Evolutionary conservation across 192 early-diverging fungal species (phyloP), one percentile per base, ranked within the genome.

Genomic region (Entomortierella chlamydospora): DNA sequence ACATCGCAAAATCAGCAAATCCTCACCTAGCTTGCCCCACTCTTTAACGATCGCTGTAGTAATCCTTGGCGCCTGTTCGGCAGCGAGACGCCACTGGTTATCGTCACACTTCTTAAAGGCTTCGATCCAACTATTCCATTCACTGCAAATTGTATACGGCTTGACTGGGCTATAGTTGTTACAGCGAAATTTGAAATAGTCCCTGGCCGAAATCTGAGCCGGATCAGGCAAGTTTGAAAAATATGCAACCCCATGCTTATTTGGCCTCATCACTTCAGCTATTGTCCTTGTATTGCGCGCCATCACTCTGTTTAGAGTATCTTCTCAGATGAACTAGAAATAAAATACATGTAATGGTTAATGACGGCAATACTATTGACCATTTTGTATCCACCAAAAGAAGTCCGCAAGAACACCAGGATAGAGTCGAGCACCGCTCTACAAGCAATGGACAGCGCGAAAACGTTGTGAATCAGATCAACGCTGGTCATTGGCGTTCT

Each of bases 281-380:
- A 20, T 17, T 11, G 12, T 20, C 45, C 15, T 47, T 47, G 45
- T 47, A 17, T 17, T 20, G 12, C 2, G 10, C 10, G 34, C 34
- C 34, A 37, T 37, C 10, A 37, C 34, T 37, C 5, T 10, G n/a
- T 37, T 10, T 37, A 7, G 34, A 37, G 34, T 10, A 7, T 10
- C 34, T 37, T 37, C 4, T 10, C 10, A 37, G 34, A 37, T 37
- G 10, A 37, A 37, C 34, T 47, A 47, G 15, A 47, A 47, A 47
- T 47, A 47, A n/a, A 47, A 47, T 47, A 47, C 3, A 47, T 47
- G 45, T 47, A 47, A 47, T 47, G 45, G 45, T 47, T 47, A 47
- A 47, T 47, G 45, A 47, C 45, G 4, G 45, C 4, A 20, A 47
- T 4, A 20, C 20, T 15, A 47, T 4, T 37, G 34, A 37, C 34